A percentile compares a stretch with the other conserved stretches of the same genome.
phyloP scores from a whole-genome alignment of 495 filamentous ascomycete genomes.

The Penicillium taxi region DNA sequence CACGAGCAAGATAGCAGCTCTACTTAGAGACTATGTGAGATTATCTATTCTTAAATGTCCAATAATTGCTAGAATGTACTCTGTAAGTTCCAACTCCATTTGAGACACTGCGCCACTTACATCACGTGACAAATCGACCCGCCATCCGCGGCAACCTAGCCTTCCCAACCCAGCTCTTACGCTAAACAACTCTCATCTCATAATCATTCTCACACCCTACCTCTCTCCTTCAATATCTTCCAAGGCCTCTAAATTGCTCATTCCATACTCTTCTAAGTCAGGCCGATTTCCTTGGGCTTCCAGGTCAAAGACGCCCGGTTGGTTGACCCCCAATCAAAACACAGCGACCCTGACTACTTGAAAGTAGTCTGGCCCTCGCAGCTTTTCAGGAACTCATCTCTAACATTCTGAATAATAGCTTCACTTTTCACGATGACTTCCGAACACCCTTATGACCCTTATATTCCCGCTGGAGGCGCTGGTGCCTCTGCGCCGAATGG shows the following conservation, averaged over 20 bases:
- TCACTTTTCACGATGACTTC: slow-evolving; percentile 44
- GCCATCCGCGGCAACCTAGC: slow-evolving; percentile 28
- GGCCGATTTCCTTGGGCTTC: slow-evolving; percentile 1
- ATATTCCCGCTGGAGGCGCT: slow-evolving; percentile 60
- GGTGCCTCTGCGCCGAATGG: slow-evolving; percentile 50
- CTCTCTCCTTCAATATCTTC: slow-evolving; percentile 6
- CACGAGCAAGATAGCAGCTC: too few species aligned
- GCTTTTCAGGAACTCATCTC: slow-evolving; percentile 5
- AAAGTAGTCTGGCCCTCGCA: slow-evolving; percentile 9
- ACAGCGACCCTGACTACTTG: slow-evolving; percentile 17
- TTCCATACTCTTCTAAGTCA: background rate
- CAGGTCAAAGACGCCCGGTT: slow-evolving; percentile 4
- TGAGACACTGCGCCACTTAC: slow-evolving; percentile 23
- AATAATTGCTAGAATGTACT: background rate
- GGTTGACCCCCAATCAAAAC: slow-evolving; percentile 13
- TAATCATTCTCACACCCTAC: slow-evolving; percentile 8
- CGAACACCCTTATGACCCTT: slow-evolving; percentile 82
- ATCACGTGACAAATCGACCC: slow-evolving; percentile 19
- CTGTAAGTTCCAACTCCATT: slow-evolving; percentile 4
- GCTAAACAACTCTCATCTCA: slow-evolving; percentile 11
- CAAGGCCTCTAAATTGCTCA: background rate
- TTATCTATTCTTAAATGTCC: too few species aligned
- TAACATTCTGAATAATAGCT: slow-evolving; percentile 9
- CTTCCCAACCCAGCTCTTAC: slow-evolving; percentile 28
- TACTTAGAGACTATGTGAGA: too few species aligned